phyloP scores from a whole-genome alignment of 305 asterid species.

The Solanum hybrid region DNA sequence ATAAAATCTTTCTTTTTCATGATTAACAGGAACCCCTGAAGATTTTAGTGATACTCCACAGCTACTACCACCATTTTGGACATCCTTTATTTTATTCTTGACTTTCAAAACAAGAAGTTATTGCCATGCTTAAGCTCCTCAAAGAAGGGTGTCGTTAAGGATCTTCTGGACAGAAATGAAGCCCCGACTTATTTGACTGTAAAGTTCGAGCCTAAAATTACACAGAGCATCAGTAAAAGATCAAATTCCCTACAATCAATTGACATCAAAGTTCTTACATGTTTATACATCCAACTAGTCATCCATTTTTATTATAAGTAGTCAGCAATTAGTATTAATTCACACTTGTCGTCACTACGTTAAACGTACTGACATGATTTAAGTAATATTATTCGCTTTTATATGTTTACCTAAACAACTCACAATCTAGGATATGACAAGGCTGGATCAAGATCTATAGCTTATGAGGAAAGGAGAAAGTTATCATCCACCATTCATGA shows the following conservation, averaged over 20 bases:
- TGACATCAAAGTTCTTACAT: neutral
- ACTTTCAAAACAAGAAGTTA: neutral
- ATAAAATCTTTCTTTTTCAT: constrained; percentile 14
- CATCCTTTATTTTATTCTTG: neutral
- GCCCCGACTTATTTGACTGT: neutral
- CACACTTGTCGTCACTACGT: neutral
- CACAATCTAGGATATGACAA: neutral
- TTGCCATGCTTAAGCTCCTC: neutral
- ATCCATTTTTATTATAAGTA: neutral
- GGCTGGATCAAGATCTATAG: neutral
- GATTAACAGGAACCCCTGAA: constrained; percentile 10
- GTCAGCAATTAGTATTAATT: neutral
- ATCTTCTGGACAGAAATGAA: neutral
- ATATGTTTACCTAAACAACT: neutral
- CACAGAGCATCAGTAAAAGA: neutral
- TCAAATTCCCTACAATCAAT: neutral
- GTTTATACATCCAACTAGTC: neutral
- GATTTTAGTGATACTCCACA: neutral
- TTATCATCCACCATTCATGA: neutral
- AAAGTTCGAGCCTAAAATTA: neutral
- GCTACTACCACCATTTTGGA: neutral
- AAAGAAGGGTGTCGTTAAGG: neutral
- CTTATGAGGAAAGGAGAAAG: neutral
- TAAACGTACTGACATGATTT: neutral
- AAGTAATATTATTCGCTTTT: too few species aligned